These are phyloP conservation scores for Mycogone perniciosa DNA, from an alignment of 2,329 filamentous ascomycete species.

Conservation along the genomic window DNA sequence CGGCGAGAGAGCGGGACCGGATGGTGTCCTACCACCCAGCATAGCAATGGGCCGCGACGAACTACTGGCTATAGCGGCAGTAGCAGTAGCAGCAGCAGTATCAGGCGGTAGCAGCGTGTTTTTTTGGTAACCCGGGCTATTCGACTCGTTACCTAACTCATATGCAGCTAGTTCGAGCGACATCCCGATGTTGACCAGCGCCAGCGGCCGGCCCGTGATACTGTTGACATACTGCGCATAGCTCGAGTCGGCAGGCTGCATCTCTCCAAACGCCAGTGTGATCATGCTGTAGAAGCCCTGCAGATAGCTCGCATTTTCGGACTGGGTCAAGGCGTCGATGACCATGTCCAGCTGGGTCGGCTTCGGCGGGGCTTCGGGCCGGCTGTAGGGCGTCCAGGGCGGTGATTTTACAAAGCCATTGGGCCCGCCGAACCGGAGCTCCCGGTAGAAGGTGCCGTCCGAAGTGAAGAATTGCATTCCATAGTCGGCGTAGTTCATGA, in stretches of 20 bases:
- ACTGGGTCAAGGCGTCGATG: background rate
- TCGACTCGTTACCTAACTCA: background rate
- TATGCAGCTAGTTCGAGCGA: background rate
- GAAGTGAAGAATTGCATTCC: constrained; percentile 17
- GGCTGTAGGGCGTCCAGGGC: constrained; percentile 28
- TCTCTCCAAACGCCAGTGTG: background rate
- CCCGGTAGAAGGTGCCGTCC: constrained; percentile 37
- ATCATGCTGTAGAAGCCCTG: background rate
- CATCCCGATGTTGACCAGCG: background rate
- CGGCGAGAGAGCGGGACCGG: too few species aligned
- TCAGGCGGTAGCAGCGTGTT: background rate
- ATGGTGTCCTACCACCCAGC: too few species aligned
- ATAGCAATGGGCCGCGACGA: too few species aligned
- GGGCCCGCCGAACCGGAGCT: constrained; percentile 30
- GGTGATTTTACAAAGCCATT: constrained; percentile 12
- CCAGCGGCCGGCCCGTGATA: background rate
- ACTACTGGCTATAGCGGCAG: too few species aligned
- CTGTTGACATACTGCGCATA: background rate
- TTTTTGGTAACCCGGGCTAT: background rate
- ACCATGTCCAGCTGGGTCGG: background rate
- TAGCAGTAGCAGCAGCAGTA: background rate
- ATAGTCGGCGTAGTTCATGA: too few species aligned
- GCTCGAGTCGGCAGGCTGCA: background rate
- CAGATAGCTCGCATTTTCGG: background rate
- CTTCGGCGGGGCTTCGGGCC: background rate